phyloP scores from a whole-genome alignment of 2,329 filamentous ascomycete species.

The Colletotrichum graminicola region DNA sequence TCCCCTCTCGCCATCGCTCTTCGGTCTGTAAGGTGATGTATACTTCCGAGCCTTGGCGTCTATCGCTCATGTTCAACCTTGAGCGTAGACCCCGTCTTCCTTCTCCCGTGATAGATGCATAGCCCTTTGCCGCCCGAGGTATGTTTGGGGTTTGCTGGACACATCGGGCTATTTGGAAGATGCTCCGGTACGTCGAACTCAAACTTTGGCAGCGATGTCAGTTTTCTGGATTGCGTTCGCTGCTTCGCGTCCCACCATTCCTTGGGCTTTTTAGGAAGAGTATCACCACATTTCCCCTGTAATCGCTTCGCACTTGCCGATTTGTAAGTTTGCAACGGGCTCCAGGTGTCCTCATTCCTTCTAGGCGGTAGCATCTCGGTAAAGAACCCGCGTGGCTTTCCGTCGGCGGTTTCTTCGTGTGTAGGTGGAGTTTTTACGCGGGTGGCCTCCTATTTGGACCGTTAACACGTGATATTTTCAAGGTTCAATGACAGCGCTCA shows the following conservation, averaged over 20 bases:
- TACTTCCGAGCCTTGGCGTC: conserved; percentile 40
- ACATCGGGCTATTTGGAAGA: conserved; percentile 64
- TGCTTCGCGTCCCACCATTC: conserved; percentile 54
- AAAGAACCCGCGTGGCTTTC: conserved; percentile 58
- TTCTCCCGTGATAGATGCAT: conserved; percentile 64
- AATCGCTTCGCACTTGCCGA: not conserved
- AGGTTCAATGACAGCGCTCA: conserved; percentile 39
- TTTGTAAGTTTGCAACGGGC: conserved; percentile 12
- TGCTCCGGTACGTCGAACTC: conserved; percentile 65
- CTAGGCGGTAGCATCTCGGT: conserved; percentile 53
- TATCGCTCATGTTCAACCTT: conserved; percentile 25
- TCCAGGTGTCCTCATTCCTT: conserved; percentile 32
- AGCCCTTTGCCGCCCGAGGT: conserved; percentile 59
- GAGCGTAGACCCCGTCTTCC: conserved; percentile 39
- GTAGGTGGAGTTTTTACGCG: conserved; percentile 62
- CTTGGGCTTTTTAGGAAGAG: conserved; percentile 45
- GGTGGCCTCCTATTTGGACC: conserved; percentile 58
- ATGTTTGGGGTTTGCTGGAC: conserved; percentile 61
- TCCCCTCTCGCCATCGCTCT: not conserved
- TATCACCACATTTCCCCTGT: conserved; percentile 44
- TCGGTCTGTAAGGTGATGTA: conserved; percentile 35
- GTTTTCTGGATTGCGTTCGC: conserved; percentile 43
- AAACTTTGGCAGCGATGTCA: conserved; percentile 49
- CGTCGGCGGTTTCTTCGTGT: conserved; percentile 53
- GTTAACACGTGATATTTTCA: conserved; percentile 27